phyloP scores from a whole-genome alignment of 2,329 filamentous ascomycete species.

The Venturia asperata region DNA sequence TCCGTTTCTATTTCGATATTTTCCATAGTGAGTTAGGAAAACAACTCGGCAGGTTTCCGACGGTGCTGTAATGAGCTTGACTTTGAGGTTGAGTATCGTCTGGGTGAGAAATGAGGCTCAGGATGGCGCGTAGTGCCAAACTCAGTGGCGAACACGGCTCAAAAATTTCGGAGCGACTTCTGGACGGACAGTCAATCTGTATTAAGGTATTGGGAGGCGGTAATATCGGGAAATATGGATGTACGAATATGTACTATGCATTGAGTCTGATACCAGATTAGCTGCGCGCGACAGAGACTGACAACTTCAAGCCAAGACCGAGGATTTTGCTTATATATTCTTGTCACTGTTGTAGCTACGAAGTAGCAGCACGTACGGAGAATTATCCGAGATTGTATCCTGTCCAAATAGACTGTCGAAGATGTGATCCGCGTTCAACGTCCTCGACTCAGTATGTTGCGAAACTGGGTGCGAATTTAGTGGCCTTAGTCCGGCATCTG shows the following conservation, averaged over 20 bases:
- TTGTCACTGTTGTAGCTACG: neutral
- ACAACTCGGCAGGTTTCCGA: conserved; percentile 43
- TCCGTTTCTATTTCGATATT: conserved; percentile 45
- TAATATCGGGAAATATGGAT: conserved; percentile 45
- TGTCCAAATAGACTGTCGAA: neutral
- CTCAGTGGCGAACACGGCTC: conserved; percentile 41
- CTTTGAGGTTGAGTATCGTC: conserved; percentile 34
- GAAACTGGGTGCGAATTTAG: neutral
- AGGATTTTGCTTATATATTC: neutral
- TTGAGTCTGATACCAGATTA: conserved; percentile 33
- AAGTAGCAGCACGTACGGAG: neutral
- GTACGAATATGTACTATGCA: conserved; percentile 48
- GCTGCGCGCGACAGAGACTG: neutral
- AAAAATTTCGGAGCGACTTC: conserved; percentile 30
- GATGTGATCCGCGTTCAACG: neutral
- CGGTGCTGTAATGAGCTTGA: conserved; percentile 39
- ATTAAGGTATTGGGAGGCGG: conserved; percentile 34
- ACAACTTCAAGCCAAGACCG: neutral
- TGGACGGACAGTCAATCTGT: conserved; percentile 25
- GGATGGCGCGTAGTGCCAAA: conserved; percentile 43
- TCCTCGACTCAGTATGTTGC: neutral
- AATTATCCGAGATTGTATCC: neutral
- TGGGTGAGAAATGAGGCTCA: conserved; percentile 43
- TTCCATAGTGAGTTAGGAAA: conserved; percentile 43
- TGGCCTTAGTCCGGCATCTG: conserved; percentile 13